Evolutionary conservation across 1,284 basidiomycete species (phyloP), one percentile per base, ranked within the genome.

Genomic region (Fistulinella cinereoalba): DNA sequence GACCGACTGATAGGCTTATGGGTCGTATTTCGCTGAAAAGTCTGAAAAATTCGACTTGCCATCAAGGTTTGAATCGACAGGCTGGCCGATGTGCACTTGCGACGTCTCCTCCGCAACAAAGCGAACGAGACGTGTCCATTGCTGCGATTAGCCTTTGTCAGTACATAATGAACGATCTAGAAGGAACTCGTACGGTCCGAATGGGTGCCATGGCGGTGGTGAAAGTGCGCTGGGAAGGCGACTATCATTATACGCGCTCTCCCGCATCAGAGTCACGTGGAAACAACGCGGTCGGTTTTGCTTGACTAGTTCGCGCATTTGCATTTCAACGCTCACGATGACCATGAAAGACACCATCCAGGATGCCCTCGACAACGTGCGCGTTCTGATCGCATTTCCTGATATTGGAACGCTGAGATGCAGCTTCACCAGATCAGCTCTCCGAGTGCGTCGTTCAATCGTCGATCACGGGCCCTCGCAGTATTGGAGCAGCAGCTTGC

Each of bases 121-220:
- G 47, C 90, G 86, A 54, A 93, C 88, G 47, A 92, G 76, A 36
- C 89, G 81, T 22, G 80, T 81, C 88, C 88, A 91, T 75, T 77
- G 73, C 82, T 88, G 50, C 6, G 15, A 37, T 19, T n/a, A n/a
- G n/a, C 22, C 40, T 16, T 37, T 11, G 6, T 60, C 33, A 54
- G 37, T 43, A 43, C n/a, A 3, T 8, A 7, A 33, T 16, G n/a
- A 33, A 19, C 16, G 32, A 18, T 19, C 32, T 12, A 27, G 25
- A 12, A 6, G 19, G 37, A 2, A 19, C 33, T 61, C 76, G 44
- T 60, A 81, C 83, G 33, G 81, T 82, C 59, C 57, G 69, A 40
- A 83, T 77, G 49, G 81, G 80, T n/a, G 80, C 63, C 81, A 83
- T 83, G 57, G 48, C 48, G 45, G 43, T 40, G 37, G 33, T 41